These are phyloP conservation scores for Pseudisothecium myosuroides DNA, from an alignment of 225 moss, liverwort and hornwort genomes.

Conservation along the genomic window DNA sequence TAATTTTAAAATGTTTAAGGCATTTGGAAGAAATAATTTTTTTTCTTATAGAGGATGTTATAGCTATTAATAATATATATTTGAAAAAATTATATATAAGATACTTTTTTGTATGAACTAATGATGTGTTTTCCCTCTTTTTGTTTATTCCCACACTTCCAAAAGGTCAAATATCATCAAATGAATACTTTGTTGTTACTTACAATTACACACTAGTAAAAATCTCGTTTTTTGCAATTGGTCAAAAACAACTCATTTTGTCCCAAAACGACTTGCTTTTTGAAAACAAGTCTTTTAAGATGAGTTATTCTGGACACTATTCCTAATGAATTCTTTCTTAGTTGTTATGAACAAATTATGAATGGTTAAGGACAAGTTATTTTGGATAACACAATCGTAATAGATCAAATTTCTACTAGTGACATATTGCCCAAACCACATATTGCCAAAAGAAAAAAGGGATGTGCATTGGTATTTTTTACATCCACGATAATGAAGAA, in stretches of 20 bases:
- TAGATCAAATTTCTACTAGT: too few species aligned
- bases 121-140: background rate
- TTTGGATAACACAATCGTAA: too few species aligned
- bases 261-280: too few species aligned
- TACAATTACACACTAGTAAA: background rate
- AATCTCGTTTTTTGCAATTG: too few species aligned
- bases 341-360: background rate
- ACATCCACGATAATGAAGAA: background rate
- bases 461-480: background rate
- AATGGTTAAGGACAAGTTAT: background rate
- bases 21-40: too few species aligned
- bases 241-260: too few species aligned
- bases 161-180: background rate
- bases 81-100: background rate
- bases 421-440: background rate
- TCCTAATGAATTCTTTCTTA: background rate
- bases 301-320: accelerated
- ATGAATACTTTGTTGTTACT: accelerated
- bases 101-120: background rate
- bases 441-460: background rate
- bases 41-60: too few species aligned
- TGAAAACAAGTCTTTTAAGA: background rate
- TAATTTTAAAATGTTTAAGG: too few species aligned
- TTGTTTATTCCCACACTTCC: too few species aligned
- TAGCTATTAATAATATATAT: background rate